phyloP scores from a whole-genome alignment of 441 rosid genomes.

The Aleurites moluccanus region DNA sequence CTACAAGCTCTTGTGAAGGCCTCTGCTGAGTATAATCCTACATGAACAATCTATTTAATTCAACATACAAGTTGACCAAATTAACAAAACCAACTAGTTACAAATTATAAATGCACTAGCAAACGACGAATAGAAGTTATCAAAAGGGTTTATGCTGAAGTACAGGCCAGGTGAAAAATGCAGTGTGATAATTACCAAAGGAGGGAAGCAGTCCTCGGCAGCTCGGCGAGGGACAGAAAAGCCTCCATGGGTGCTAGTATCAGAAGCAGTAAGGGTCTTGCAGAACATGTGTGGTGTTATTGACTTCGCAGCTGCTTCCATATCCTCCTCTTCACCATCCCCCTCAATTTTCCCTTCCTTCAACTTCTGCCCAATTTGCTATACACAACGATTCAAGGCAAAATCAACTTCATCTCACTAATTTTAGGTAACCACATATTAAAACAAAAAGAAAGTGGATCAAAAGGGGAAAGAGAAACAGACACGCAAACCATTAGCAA shows the following conservation, averaged over 20 bases:
- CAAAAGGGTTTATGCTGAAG: background rate
- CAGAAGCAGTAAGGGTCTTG: conserved; percentile 98
- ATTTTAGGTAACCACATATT: conserved; percentile 3
- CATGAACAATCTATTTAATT: conserved; percentile 18
- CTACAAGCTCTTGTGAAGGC: conserved; percentile 96
- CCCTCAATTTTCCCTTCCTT: conserved; percentile 46
- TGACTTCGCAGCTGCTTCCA: conserved; percentile 54
- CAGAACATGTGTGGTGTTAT: conserved; percentile 94
- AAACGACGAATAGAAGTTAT: background rate
- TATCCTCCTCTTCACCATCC: conserved; percentile 68
- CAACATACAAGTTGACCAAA: background rate
- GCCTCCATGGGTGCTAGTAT: conserved; percentile 98
- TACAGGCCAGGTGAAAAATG: background rate
- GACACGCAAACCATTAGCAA: background rate
- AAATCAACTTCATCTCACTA: conserved; percentile 20
- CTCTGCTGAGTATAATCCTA: conserved; percentile 92
- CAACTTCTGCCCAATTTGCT: conserved; percentile 58
- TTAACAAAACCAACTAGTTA: background rate
- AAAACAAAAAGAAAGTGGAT: background rate
- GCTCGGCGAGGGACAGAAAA: conserved; percentile 98
- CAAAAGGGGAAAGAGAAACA: background rate
- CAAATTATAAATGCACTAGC: background rate
- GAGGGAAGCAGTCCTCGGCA: conserved; percentile 98
- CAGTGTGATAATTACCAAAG: conserved; percentile 55
- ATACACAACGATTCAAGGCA: conserved; percentile 9